These are phyloP conservation scores for Oenanthe javanica DNA, from an alignment of 140 eudicot genomes.

Conservation along the genomic window DNA sequence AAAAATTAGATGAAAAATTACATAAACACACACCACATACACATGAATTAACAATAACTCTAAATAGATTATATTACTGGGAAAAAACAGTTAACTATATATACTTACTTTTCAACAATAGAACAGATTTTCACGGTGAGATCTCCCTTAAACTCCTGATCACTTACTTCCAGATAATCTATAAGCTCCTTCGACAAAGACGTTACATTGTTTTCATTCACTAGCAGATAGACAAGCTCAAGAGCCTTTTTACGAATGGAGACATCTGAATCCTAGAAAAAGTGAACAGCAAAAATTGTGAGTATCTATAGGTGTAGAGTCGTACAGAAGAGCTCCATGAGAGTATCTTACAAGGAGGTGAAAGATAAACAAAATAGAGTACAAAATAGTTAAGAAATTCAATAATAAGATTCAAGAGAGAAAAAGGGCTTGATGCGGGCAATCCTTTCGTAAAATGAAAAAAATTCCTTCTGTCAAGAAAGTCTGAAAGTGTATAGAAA, in stretches of 20 bases:
- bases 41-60: background rate
- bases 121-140: slow-evolving; percentile 93
- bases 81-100: background rate
- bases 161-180: slow-evolving; percentile 92
- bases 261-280: slow-evolving; percentile 93
- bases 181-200: slow-evolving; percentile 92
- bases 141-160: slow-evolving; percentile 78
- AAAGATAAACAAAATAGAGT: background rate
- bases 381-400: background rate
- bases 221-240: slow-evolving; percentile 91
- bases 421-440: background rate
- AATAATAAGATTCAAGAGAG: background rate
- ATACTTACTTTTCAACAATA: slow-evolving; percentile 90
- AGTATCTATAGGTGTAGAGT: slow-evolving; percentile 14
- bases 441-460: background rate
- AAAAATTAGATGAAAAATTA: background rate
- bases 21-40: background rate
- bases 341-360: background rate
- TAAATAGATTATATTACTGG: background rate
- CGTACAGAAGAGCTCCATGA: background rate
- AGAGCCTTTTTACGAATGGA: slow-evolving; percentile 95
- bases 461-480: background rate
- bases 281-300: slow-evolving; percentile 13
- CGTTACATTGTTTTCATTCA: slow-evolving; percentile 82
- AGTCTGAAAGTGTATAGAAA: background rate